Base-by-base conservation (phyloP, 352 stramenopile species). In the Bremia lactucae region DNA sequence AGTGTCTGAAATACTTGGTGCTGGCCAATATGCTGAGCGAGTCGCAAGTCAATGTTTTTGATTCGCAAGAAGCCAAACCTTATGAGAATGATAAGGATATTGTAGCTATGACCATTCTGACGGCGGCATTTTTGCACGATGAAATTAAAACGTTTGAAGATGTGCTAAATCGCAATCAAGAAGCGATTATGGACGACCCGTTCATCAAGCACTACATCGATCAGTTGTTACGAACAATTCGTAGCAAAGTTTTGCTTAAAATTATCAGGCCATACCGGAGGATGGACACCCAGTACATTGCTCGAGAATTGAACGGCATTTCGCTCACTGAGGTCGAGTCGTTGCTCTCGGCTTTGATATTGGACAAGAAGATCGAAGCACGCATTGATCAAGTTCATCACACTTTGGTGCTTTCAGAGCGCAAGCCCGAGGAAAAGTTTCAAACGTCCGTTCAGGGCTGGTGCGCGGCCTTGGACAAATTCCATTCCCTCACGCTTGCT, bases 71-170 rank as follows among this genome's bases (percentile, higher is more conserved):
- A 31, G 80, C 80, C 40, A 92, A 92, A 46, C 80, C 82, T 19
- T 96, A 95, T 59, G 82, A 96, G 43, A 94, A 97, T 53, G 90
- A 97, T 72, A 93, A 90, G 15, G 89, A 97, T 55, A 96, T 97
- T 58, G 61, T 77, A 7, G 92, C 92, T 13, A 98, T 98, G 94
- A 97, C 91, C 2, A 85, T 96, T 51, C 70, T 98, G 34, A 94
- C 95, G 0, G 75, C 95, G 22, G 89, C 92, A 5, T 98, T 97
- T 60, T 70, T 97, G 41, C 82, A 83, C 56, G 86, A 97, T 57
- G 86, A 97, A 54, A 97, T 98, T 55, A 81, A 95, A 59, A 80
- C 65, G 21, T 98, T 98, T 67, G 92, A 97, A 61, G 52, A 62
- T 23, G 87, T 97, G 19, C 66, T 98, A 23, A 75, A 66, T 14